Evolutionary conservation across 129 eudicot species (phyloP), one percentile per base, ranked within the genome.

Genomic region (Glebionis coronaria): DNA sequence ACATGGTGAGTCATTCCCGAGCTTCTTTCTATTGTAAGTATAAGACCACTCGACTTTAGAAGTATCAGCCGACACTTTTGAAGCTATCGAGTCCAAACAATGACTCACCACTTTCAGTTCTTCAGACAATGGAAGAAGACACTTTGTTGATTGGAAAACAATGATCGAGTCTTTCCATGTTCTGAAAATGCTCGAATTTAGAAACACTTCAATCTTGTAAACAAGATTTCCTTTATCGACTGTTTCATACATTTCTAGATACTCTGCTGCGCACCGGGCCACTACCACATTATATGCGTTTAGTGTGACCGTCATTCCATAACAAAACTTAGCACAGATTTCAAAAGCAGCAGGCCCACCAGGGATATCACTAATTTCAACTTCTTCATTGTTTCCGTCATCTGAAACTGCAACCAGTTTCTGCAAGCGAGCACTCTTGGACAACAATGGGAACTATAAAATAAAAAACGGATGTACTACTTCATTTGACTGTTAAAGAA

Each of bases 151-250:
- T 54, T 87, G 97, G 73, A 91, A 88, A 59, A 85, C 95, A 9
- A 91, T 88, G 18, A 91, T 85, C 7, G 96, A 83, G 73, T 91
- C 97, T 78, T 91, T 91, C 97, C 97, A 91, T 52, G 90, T 82
- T 23, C 86, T 81, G 68, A 87, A 85, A 58, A 91, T 76, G 85
- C 96, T 83, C 9, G 97, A 85, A 70, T 79, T 84, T 18, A 91
- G 80, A 61, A 91, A 91, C 66, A 88, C 93, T 7, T 91, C 88
- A 44, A 91, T 81, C 76, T 91, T 91, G 82, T 87, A 85, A 52
- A 87, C 61, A 44, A 91, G 86, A 65, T 91, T 91, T 11, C 96
- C 95, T 71, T 87, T 87, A 60, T 91, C 97, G 3, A 80, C 77
- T 1, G 88, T 79, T 73, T 91, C 97, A 29, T 82, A 81, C 97